These are phyloP conservation scores for Entophlyctis luteolus DNA, from an alignment of 192 early-diverging fungal species.

Conservation along the genomic window DNA sequence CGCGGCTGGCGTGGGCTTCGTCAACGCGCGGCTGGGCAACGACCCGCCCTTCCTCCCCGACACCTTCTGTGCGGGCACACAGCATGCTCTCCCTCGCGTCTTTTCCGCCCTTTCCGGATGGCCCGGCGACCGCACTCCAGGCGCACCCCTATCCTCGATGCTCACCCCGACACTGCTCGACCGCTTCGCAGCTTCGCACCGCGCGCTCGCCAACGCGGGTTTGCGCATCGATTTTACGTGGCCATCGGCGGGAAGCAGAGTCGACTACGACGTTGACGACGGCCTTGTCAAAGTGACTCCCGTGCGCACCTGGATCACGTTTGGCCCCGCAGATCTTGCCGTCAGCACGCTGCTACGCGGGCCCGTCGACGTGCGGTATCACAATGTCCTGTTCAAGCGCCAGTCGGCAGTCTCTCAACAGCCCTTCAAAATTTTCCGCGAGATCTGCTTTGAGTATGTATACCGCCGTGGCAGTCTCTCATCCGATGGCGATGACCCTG, in stretches of 20 bases:
- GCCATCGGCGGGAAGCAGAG: neutral
- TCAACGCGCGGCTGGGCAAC: constrained; percentile 11
- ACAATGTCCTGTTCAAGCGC: constrained; percentile 7
- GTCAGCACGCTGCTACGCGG: constrained; percentile 2
- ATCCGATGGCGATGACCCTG: neutral
- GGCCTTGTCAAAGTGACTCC: neutral
- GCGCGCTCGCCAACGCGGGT: neutral
- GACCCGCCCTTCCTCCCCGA: neutral
- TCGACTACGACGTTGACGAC: neutral
- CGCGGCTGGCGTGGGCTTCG: constrained; percentile 7
- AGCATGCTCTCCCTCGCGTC: neutral
- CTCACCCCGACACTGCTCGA: neutral
- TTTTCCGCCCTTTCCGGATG: constrained; percentile 4
- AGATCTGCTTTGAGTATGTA: constrained; percentile 19
- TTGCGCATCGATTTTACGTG: neutral
- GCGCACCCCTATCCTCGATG: neutral
- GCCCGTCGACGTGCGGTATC: neutral
- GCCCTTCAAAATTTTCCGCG: constrained; percentile 13
- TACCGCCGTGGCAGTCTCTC: neutral
- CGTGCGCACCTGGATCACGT: constrained; percentile 17
- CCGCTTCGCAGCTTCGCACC: neutral
- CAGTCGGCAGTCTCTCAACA: neutral
- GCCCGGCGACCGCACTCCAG: neutral
- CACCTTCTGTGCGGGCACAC: neutral
- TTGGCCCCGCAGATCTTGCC: neutral